These are phyloP conservation scores for Acer campestre DNA, from an alignment of 345 rosid genomes.

Conservation along the genomic window DNA sequence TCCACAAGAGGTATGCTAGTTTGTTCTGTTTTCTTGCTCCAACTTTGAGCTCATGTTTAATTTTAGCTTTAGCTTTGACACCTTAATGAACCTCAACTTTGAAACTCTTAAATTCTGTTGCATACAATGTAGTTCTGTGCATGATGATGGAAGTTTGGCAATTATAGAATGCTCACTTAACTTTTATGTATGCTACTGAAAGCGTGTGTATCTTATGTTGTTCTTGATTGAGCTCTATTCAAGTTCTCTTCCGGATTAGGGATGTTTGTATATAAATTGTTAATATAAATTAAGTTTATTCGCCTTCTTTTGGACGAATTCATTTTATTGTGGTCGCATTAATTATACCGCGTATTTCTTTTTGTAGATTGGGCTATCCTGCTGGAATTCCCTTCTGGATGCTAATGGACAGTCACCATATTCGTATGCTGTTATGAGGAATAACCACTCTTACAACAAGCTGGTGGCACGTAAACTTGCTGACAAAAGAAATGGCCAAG, in stretches of 20 bases:
- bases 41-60: neutral
- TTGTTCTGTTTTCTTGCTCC: neutral
- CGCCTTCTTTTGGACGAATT: conserved; percentile 1
- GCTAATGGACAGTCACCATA: conserved; percentile 61
- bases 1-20: conserved; percentile 64
- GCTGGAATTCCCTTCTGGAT: conserved; percentile 71
- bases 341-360: neutral
- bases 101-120: neutral
- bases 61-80: neutral
- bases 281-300: neutral
- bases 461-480: conserved; percentile 66
- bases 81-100: neutral
- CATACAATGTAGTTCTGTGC: neutral
- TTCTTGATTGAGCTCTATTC: neutral
- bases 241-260: neutral
- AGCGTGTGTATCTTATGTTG: neutral
- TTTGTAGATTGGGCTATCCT: conserved; percentile 65
- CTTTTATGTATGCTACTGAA: neutral
- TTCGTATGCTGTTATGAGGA: conserved; percentile 62
- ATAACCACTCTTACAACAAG: conserved; percentile 64
- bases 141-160: neutral
- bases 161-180: conserved; percentile 2
- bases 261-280: neutral
- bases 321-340: neutral
- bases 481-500: conserved; percentile 68